These are phyloP conservation scores for Trypanosoma scelopori DNA, from an alignment of 208 protist species.

Conservation along the genomic window DNA sequence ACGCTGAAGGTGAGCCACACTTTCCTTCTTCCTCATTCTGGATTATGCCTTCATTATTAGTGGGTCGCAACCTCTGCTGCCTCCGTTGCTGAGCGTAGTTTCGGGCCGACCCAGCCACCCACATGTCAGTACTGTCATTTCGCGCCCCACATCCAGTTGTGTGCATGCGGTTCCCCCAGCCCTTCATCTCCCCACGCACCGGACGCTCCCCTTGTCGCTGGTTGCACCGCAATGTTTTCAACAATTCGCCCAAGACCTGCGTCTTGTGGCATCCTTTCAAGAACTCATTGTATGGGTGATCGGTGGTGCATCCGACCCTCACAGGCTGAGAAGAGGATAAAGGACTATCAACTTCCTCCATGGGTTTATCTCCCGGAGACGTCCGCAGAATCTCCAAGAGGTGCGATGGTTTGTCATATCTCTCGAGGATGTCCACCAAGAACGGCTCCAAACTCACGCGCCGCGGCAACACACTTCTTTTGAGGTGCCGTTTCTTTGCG, in stretches of 20 bases:
- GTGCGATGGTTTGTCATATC: not conserved
- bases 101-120: conserved; percentile 11
- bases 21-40: not conserved
- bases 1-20: not conserved
- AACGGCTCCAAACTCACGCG: conserved; percentile 2
- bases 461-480: not conserved
- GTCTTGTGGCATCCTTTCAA: conserved; percentile 9
- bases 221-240: conserved; percentile 8
- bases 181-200: conserved; percentile 15
- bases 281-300: conserved; percentile 13
- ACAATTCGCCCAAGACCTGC: conserved; percentile 14
- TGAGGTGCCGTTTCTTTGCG: not conserved
- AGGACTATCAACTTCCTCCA: not conserved
- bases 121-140: not conserved
- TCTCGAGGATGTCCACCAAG: not conserved
- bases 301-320: not conserved
- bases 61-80: not conserved
- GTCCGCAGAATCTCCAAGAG: not conserved
- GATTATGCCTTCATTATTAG: not conserved
- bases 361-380: not conserved
- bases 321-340: too few relatives aligned
- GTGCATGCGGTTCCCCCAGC: conserved; percentile 4
- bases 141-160: not conserved
- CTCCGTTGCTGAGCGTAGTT: conserved; percentile 15
- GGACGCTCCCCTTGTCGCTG: conserved; percentile 19